Percentiles rank a stretch among this genome's conserved stretches.
Evolutionary conservation across 345 rosid genomes (phyloP).

Genomic region (Diplotaxis tenuifolia): DNA sequence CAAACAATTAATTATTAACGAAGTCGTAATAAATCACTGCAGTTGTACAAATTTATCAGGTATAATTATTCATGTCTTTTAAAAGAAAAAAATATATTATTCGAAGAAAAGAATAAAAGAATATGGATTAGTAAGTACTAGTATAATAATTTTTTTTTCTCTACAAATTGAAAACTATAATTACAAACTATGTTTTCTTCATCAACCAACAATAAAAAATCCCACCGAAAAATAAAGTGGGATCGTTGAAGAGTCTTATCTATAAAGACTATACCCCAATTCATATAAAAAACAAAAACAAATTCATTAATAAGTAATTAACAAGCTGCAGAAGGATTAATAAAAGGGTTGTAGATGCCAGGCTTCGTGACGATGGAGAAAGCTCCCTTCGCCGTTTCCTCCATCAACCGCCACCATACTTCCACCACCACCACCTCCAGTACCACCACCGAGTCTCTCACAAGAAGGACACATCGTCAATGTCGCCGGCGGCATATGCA

Average conservation of each 20-base stretch:
- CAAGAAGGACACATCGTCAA: slow-evolving; percentile 76
- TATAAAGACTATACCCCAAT: slow-evolving; percentile 32
- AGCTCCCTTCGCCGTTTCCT: slow-evolving; percentile 23
- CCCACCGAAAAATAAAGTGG: slow-evolving; percentile 78
- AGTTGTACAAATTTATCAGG: slow-evolving; percentile 5
- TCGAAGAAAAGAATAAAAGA: not conserved
- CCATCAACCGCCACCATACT: slow-evolving; percentile 26
- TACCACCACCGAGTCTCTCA: slow-evolving; percentile 50
- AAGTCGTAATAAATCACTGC: slow-evolving; percentile 29
- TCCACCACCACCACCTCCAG: slow-evolving; percentile 20
- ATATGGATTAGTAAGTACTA: slow-evolving; percentile 38
- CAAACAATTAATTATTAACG: slow-evolving; percentile 33
- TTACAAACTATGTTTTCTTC: slow-evolving; percentile 42
- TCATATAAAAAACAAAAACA: slow-evolving; percentile 1
- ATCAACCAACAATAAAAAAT: slow-evolving; percentile 44
- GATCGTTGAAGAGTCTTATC: slow-evolving; percentile 38
- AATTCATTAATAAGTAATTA: slow-evolving; percentile 35
- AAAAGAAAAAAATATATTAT: slow-evolving; percentile 40
- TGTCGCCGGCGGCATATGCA: slow-evolving; percentile 83
- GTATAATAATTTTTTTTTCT: slow-evolving; percentile 13
- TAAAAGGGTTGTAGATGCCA: slow-evolving; percentile 63
- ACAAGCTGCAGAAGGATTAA: slow-evolving; percentile 88
- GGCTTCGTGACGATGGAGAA: slow-evolving; percentile 43
- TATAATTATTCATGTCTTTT: slow-evolving; percentile 19
- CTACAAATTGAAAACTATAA: slow-evolving; percentile 51